Conservation (phyloP, 2,329 filamentous ascomycete genomes). For the Fusarium algeriense region DNA sequence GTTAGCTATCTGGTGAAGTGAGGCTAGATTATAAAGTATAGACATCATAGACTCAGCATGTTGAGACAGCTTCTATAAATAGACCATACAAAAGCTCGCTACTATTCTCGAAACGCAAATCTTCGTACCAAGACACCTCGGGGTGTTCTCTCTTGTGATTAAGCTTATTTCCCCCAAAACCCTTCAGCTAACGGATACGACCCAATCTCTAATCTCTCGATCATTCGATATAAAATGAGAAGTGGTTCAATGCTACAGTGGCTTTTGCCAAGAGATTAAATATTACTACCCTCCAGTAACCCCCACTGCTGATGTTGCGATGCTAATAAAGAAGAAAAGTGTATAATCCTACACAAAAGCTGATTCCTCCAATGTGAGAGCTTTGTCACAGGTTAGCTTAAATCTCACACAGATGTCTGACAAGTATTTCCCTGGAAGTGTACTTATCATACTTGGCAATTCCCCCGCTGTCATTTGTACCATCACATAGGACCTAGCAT, state of each 20-base stretch:
- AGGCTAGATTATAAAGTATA: background rate
- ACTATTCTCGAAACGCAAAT: rapidly evolving
- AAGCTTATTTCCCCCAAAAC: background rate
- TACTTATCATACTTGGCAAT: background rate
- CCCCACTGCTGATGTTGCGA: background rate
- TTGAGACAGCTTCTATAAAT: background rate
- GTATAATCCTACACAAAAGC: background rate
- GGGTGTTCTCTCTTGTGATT: background rate
- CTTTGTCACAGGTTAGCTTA: background rate
- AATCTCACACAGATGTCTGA: background rate
- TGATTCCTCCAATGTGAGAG: background rate
- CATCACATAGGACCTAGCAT: background rate
- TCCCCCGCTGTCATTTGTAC: background rate
- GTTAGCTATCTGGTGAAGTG: constrained; percentile 42
- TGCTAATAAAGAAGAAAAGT: background rate
- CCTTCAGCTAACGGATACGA: background rate
- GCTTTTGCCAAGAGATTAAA: background rate
- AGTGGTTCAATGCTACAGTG: background rate
- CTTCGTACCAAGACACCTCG: background rate
- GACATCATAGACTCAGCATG: background rate
- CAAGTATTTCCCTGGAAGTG: background rate
- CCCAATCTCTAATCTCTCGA: background rate
- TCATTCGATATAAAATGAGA: background rate
- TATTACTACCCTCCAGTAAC: too few species aligned
- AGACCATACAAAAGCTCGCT: background rate